phyloP scores from a whole-genome alignment of 2,329 filamentous ascomycete species.

The Aspergillus aculeatus region DNA sequence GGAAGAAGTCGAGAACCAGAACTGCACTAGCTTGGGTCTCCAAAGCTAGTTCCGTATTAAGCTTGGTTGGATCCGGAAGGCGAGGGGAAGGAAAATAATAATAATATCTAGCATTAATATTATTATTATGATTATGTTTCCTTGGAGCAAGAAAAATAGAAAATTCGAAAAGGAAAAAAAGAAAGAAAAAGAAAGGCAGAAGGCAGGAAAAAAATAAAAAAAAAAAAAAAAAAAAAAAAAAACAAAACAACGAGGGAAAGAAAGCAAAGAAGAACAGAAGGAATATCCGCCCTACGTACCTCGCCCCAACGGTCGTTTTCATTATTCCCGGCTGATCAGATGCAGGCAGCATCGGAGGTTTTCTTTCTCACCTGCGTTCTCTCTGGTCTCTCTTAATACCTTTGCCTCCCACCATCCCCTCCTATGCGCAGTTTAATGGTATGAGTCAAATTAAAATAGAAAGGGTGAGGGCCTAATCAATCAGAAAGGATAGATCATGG shows the following conservation, averaged over 20 bases:
- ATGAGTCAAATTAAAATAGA: neutral
- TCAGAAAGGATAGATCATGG: neutral
- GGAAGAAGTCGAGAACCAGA: conserved; percentile 17
- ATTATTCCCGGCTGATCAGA: conserved; percentile 9
- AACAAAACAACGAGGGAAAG: neutral
- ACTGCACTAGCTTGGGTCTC: conserved; percentile 10
- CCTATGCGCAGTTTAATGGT: neutral
- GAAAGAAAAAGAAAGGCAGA: neutral
- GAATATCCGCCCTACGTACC: neutral
- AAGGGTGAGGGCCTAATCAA: neutral
- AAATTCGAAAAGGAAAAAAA: conserved; percentile 7
- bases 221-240: neutral
- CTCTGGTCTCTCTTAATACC: neutral
- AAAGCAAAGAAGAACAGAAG: neutral
- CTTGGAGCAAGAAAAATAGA: no score
- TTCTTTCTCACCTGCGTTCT: neutral
- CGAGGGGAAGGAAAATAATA: neutral
- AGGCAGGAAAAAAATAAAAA: neutral
- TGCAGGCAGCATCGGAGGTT: conserved; percentile 11
- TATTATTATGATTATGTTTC: neutral
- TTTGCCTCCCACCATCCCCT: neutral
- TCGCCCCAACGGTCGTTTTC: conserved; percentile 5
- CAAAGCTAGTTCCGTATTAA: conserved; percentile 13
- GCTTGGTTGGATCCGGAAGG: conserved; percentile 15
- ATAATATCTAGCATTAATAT: neutral